Base-by-base conservation (phyloP, 805 yeast genomes). In the Nakazawaea laoshanensis region DNA sequence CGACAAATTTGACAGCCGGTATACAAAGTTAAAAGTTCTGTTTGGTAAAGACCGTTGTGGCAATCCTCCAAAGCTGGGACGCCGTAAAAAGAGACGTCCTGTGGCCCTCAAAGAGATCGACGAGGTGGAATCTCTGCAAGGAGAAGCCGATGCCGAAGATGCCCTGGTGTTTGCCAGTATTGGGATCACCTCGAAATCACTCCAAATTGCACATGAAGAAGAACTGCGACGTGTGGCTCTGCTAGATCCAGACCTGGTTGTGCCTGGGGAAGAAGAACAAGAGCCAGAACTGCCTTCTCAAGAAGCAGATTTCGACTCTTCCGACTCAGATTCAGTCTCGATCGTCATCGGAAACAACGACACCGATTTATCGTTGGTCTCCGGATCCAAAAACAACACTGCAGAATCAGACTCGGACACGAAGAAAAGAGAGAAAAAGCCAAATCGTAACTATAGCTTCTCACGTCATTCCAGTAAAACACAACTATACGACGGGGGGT, bases 21-120 rank as follows among this genome's bases (percentile, higher is more conserved):
- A 81, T 46, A 45, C 46, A 26, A 58, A 63, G 4, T 71, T 74
- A 44, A 73, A 74, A 39, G 73, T 82, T 28, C 70, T 73, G 31
- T 82, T 67, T 53, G 94, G 86, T 29, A 78, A 78, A 46, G 94
- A 82, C 54, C 65, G 94, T 48, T 82, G 94, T 59, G 94, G 81
- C 3, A 80, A 80, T 18, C 84, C 70, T 20, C 79, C 75, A 38
- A 80, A 70, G 57, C 46, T 50, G 35, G 65, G 45, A 48, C 59
- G 48, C 43, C 56, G 50, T 52, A 65, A 54, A 50, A 61, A 27
- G n/a, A 8, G 55, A 59, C 23, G 13, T 12, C 24, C 15, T 16
- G 8, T 5, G 12, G 12, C 8, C 33, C 9, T 18, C 32, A 19
- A 18, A 10, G 22, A 18, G n/a, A 24, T 14, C 7, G 13, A 24